These are phyloP conservation scores for Hypoxylon sp. DNA, from an alignment of 2,329 filamentous ascomycete genomes.

Conservation along the genomic window DNA sequence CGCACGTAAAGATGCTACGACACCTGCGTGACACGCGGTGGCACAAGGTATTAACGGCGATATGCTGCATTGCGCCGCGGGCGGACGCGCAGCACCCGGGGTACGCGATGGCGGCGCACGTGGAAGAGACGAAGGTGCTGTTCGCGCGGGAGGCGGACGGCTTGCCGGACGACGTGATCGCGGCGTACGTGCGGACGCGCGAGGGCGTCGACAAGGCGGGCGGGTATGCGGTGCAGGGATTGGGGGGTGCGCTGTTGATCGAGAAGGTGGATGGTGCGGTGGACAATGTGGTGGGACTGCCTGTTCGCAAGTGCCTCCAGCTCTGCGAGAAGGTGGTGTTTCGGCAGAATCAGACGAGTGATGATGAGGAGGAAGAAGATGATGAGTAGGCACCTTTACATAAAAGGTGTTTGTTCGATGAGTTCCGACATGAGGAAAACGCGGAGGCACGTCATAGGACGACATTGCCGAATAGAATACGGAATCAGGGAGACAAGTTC, in stretches of 20 bases:
- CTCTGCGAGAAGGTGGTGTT: slow-evolving; percentile 91
- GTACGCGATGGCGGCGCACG: slow-evolving; percentile 83
- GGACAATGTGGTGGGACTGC: slow-evolving; percentile 95
- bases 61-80: slow-evolving; percentile 86
- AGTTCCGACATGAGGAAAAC: neutral
- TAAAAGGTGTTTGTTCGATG: neutral
- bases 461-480: neutral
- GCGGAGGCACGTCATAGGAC: neutral
- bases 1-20: slow-evolving; percentile 88
- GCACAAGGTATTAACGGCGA: slow-evolving; percentile 89
- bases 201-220: slow-evolving; percentile 98
- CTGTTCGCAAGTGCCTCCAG: slow-evolving; percentile 81
- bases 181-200: slow-evolving; percentile 83
- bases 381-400: slow-evolving; percentile 14
- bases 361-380: slow-evolving; percentile 57
- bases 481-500: neutral
- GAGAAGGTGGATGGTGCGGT: slow-evolving; percentile 90
- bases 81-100: slow-evolving; percentile 86
- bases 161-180: slow-evolving; percentile 82
- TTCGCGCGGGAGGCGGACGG: slow-evolving; percentile 78
- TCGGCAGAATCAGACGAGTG: slow-evolving; percentile 76
- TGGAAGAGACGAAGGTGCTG: slow-evolving; percentile 92
- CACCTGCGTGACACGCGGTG: slow-evolving; percentile 80
- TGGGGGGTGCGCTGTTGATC: slow-evolving; percentile 87
- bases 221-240: slow-evolving; percentile 93